These are phyloP conservation scores for Xylariales sp. DNA, from an alignment of 2,329 filamentous ascomycete species.

Conservation along the genomic window DNA sequence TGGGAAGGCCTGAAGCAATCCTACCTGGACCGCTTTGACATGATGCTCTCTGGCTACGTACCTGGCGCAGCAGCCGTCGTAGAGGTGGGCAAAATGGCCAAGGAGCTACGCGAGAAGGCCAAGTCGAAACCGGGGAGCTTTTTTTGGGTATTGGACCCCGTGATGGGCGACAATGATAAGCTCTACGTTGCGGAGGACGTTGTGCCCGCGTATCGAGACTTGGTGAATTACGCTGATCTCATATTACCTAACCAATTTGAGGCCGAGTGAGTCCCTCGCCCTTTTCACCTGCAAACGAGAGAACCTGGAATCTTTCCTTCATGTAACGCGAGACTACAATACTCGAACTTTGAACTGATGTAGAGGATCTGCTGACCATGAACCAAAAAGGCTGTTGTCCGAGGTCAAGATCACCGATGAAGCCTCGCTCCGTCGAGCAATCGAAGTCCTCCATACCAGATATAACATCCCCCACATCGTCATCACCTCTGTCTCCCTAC, in stretches of 20 bases:
- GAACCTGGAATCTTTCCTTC: too few relatives aligned
- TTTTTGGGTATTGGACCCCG: constrained; percentile 96
- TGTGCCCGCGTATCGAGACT: constrained; percentile 80
- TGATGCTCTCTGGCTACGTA: constrained; percentile 92
- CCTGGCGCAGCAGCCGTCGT: constrained; percentile 81
- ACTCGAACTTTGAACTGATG: too few relatives aligned
- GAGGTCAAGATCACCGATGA: constrained; percentile 79
- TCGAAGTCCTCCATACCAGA: constrained; percentile 70
- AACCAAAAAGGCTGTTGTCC: constrained; percentile 74
- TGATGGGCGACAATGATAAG: constrained; percentile 94
- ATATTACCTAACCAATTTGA: constrained; percentile 97
- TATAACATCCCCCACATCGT: constrained; percentile 83
- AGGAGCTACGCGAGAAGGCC: constrained; percentile 69
- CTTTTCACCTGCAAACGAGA: too few relatives aligned
- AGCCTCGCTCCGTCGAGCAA: constrained; percentile 65
- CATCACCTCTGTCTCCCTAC: constrained; percentile 81
- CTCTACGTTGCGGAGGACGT: constrained; percentile 91
- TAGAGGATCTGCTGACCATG: constrained; percentile 5
- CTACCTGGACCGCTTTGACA: constrained; percentile 83
- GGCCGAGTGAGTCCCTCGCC: constrained; percentile 66
- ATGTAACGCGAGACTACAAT: too few relatives aligned
- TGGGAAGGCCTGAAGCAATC: constrained; percentile 82
- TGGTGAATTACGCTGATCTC: constrained; percentile 79
- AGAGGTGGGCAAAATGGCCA: constrained; percentile 78
- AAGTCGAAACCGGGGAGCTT: constrained; percentile 64